A percentile compares a stretch with the other conserved stretches of the same genome.
Conservation (phyloP, 805 yeast genomes). For the Saturnispora dispora region DNA sequence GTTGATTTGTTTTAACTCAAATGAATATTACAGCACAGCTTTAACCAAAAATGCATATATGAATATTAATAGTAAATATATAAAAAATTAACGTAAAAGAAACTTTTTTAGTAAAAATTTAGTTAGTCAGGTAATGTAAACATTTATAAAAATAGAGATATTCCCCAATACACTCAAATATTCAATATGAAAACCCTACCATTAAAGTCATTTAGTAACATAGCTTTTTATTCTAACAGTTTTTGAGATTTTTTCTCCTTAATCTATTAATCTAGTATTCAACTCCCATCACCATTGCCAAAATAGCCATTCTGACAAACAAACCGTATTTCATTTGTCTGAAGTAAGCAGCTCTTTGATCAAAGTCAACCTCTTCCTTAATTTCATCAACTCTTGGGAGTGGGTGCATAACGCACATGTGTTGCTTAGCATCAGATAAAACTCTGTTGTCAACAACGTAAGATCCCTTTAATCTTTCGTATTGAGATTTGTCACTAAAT, state of each 20-base stretch:
- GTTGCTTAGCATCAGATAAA: slow-evolving; percentile 87
- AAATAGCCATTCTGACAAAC: slow-evolving; percentile 96
- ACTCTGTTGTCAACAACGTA: slow-evolving; percentile 90
- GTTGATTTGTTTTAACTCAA: neutral
- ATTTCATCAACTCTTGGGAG: slow-evolving; percentile 95
- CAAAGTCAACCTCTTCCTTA: slow-evolving; percentile 97
- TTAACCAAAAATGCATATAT: neutral
- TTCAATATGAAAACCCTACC: neutral
- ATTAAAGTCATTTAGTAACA: neutral
- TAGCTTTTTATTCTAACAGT: neutral
- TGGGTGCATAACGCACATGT: slow-evolving; percentile 99
- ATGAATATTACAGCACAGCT: neutral
- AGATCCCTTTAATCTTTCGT: slow-evolving; percentile 80
- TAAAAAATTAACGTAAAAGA: neutral
- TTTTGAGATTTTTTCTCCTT: neutral
- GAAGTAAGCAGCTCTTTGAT: slow-evolving; percentile 98
- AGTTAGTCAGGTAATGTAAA: slow-evolving; percentile 10
- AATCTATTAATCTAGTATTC: slow-evolving; percentile 42
- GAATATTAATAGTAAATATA: neutral
- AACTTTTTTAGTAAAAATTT: slow-evolving; percentile 15
- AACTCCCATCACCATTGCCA: slow-evolving; percentile 96
- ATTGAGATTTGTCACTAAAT: slow-evolving; percentile 65
- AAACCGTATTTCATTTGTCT: slow-evolving; percentile 99
- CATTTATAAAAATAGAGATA: slow-evolving; percentile 5
- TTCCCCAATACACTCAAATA: slow-evolving; percentile 14